Percentiles rank a stretch among this genome's conserved stretches.
phyloP scores from a whole-genome alignment of 306 rosid species.

The Albizia julibrissin region DNA sequence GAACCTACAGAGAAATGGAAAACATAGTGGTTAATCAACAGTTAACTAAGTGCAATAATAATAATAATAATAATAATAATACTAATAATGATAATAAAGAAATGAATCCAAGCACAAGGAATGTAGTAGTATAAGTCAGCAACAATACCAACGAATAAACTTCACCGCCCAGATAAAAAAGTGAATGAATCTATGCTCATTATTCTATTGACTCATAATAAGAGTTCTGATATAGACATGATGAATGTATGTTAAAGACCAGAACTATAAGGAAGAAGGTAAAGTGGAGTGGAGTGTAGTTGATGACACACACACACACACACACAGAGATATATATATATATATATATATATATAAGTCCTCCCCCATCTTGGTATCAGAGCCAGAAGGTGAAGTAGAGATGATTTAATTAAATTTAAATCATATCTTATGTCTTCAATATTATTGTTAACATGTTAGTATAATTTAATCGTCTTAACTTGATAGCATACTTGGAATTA shows the following conservation, averaged over 20 bases:
- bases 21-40: neutral
- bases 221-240: neutral
- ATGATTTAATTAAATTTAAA: too few species aligned
- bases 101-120: neutral
- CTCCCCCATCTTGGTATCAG: too few species aligned
- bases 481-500: too few species aligned
- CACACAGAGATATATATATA: too few species aligned
- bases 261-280: neutral
- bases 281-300: constrained; percentile 2
- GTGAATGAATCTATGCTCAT: constrained; percentile 1
- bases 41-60: neutral
- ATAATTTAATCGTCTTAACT: too few species aligned
- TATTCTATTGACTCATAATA: neutral
- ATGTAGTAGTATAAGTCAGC: neutral
- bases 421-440: too few species aligned
- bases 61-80: too few species aligned
- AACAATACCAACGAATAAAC: neutral
- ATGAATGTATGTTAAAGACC: neutral
- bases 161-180: constrained; percentile 8
- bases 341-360: too few species aligned
- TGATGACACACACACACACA: too few species aligned
- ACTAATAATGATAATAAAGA: too few species aligned
- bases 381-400: too few species aligned
- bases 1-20: neutral
- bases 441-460: too few species aligned